Evolutionary conservation across 257 asterid species (phyloP).

Genomic region (Solanum virginianum): DNA sequence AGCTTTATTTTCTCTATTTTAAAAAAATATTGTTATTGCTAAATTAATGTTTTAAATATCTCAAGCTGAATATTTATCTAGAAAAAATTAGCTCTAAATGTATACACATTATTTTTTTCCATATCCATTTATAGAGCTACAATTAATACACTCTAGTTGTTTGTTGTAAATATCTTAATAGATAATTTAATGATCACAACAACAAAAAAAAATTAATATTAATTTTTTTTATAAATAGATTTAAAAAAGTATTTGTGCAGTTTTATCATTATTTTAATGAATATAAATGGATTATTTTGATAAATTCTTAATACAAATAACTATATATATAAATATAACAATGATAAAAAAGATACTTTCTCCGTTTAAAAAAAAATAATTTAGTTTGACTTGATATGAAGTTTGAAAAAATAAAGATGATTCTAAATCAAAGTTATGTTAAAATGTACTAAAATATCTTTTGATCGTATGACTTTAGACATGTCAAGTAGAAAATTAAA

Average conservation of each 20-base stretch:
- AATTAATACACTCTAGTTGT: neutral
- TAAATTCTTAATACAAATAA: neutral
- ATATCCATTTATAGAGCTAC: neutral
- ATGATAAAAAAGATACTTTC: neutral
- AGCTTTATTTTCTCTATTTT: neutral
- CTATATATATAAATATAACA: neutral
- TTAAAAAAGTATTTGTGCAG: rapidly evolving
- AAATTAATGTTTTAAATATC: neutral
- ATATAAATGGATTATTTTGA: neutral
- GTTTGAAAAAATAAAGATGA: no score
- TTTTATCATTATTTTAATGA: neutral
- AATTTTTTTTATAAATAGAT: neutral
- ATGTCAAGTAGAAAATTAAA: no score
- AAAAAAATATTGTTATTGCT: no score
- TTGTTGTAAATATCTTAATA: neutral
- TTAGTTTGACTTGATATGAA: no score
- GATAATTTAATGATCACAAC: neutral
- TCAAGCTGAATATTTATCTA: neutral
- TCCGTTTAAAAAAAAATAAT: no score
- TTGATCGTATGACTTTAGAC: no score
- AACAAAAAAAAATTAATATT: neutral
- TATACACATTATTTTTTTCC: no score
- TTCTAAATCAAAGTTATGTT: no score
- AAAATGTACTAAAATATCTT: no score
- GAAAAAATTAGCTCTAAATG: no score